Evolutionary conservation across 177 flowering plant genomes (phyloP), one percentile per base, ranked within the genome.

Genomic region (Vitis hybrid): DNA sequence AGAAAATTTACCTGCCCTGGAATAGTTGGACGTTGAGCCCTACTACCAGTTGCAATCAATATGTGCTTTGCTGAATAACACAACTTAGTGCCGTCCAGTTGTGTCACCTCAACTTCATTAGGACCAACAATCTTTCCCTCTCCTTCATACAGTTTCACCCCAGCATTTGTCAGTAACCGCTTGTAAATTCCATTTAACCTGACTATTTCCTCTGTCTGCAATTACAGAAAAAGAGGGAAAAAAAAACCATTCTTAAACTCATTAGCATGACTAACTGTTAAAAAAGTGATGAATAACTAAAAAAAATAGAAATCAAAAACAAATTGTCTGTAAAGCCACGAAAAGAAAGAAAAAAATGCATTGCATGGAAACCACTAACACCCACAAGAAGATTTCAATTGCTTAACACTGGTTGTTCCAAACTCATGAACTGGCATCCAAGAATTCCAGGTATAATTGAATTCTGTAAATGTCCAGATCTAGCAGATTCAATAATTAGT

Each of bases 131-230:
- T 58, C 80, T 73, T 92, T 56, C 98, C 99, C 80, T 92, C 98
- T 21, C 98, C 99, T 87, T 96, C 99, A 76, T 76, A 93, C 76
- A 91, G 67, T 84, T 91, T 91, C 46, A 96, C 99, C 68, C 95
- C 97, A 74, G 98, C 78, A 86, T 90, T 91, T 17, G 93, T 71
- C 76, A 96, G 79, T 61, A 93, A 56, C 4, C 97, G 84, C 84
- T 92, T 93, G 85, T 96, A 91, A 61, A 93, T 86, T 24, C 92
- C 97, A 87, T 86, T 92, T 73, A 96, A 78, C 79, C 98, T 86
- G 49, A 79, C 46, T 46, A 93, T 91, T 81, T 96, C 99, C 65
- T 88, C 91, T n/a, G 99, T 93, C 99, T 95, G 89, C 81, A 82
- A 63, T 35, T 66, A 61, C 6, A 49, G 48, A 69, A 20, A 70